A percentile compares a stretch with the other conserved stretches of the same genome.
phyloP scores from a whole-genome alignment of 441 rosid genomes.

The Gossypium schwendimanii region DNA sequence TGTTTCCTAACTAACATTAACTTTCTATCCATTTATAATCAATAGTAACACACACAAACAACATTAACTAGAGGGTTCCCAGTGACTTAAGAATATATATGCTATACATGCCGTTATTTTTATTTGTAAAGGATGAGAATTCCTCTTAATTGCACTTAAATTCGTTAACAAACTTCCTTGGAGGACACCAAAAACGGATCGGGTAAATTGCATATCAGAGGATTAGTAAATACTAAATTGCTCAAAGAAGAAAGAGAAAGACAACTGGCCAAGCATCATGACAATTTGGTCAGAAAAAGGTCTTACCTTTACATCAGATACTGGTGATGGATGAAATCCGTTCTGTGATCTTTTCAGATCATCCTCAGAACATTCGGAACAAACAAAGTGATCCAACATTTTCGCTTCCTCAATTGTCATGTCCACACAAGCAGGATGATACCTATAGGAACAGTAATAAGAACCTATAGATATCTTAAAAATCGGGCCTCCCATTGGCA shows the following conservation, averaged over 20 bases:
- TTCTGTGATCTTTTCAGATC: conserved; percentile 39
- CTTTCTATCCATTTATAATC: not conserved
- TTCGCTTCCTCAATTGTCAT: conserved; percentile 57
- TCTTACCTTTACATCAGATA: conserved; percentile 34
- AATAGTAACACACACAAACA: not conserved
- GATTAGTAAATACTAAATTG: not conserved
- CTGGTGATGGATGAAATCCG: conserved; percentile 38
- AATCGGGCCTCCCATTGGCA: not conserved
- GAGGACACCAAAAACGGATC: not conserved
- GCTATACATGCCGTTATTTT: not conserved
- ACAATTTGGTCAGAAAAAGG: conserved; percentile 7
- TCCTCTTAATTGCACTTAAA: not conserved
- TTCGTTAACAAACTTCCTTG: not conserved
- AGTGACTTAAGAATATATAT: not conserved
- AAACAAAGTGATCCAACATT: conserved; percentile 48
- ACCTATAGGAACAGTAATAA: conserved; percentile 30
- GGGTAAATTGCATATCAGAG: not conserved
- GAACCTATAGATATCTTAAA: not conserved
- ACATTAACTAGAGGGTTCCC: not conserved
- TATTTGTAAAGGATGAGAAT: not conserved
- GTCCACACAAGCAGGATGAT: conserved; percentile 60
- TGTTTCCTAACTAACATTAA: not conserved
- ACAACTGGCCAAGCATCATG: not conserved
- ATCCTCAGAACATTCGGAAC: conserved; percentile 48
- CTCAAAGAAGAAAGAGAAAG: not conserved